A percentile compares a stretch with the other conserved stretches of the same genome.
These are phyloP conservation scores for Diaporthe ilicicola DNA, from an alignment of 2,329 filamentous ascomycete species.

Conservation along the genomic window DNA sequence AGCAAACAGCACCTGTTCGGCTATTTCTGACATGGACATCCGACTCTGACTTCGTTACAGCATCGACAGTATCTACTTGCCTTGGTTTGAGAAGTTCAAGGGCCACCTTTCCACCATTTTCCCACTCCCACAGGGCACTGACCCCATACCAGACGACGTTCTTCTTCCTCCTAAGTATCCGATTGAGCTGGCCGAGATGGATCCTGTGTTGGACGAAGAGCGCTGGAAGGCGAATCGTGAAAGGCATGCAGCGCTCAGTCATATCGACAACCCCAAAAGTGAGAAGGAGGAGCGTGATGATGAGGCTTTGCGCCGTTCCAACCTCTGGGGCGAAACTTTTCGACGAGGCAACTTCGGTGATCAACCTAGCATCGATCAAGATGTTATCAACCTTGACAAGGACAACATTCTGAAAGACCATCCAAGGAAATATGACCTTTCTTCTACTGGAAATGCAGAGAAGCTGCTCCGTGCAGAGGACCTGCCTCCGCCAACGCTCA, in stretches of 20 bases:
- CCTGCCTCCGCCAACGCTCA: conserved; percentile 41
- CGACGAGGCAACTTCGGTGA: conserved; percentile 30
- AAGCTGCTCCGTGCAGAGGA: conserved; percentile 35
- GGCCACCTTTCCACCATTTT: conserved; percentile 71
- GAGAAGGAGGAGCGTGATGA: conserved; percentile 30
- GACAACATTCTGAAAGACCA: conserved; percentile 48
- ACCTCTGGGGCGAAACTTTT: conserved; percentile 7
- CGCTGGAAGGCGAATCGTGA: conserved; percentile 32
- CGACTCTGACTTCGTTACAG: conserved; percentile 51
- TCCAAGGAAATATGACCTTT: conserved; percentile 44
- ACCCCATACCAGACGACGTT: conserved; percentile 77
- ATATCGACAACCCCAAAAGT: conserved; percentile 35
- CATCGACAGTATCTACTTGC: conserved; percentile 81
- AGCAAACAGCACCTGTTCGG: background rate
- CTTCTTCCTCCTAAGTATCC: conserved; percentile 80
- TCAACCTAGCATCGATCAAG: conserved; percentile 33
- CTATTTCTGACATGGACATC: background rate
- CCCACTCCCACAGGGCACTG: conserved; percentile 72
- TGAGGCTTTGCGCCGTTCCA: conserved; percentile 33
- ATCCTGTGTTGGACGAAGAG: background rate
- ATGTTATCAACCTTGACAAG: conserved; percentile 40
- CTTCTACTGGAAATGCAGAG: conserved; percentile 29
- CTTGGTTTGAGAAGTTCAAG: conserved; percentile 77
- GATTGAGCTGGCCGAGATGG: conserved; percentile 34
- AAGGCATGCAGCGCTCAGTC: conserved; percentile 38